Base-by-base conservation (phyloP, 306 rosid species). In the Sechiopsis laciniata region DNA sequence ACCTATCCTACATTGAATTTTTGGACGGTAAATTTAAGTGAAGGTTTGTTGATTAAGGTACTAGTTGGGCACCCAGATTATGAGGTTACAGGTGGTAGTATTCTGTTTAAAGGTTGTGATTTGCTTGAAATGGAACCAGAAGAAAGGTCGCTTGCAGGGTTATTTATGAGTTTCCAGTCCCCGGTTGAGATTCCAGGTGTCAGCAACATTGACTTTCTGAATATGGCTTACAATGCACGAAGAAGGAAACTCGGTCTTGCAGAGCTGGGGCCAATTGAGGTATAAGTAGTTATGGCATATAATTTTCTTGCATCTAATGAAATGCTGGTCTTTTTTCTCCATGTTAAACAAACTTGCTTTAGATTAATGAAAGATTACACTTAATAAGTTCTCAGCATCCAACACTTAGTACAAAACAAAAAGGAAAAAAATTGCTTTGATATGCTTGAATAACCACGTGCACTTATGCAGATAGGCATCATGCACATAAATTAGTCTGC, bases 61-160 rank as follows among this genome's bases (percentile, higher is more conserved):
- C 93, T 85, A 74, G 98, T 84, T 51, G 97, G 97, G 22, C 98
- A 94, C 78, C 97, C 98, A 1, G 98, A 94, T 74, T 94, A 94
- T 76, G 89, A 86, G 76, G 95, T 90, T 8, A 94, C 96, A 0
- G 96, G 92, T 60, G 98, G 98, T 0, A 89, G 87, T 1, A 86
- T 84, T 14, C 78, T 85, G 75, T 94, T 89, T 76, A 94, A 87
- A 85, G 98, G 98, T 24, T 84, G 87, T 24, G 76, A 82, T 78
- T 79, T 94, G 85, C 85, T 94, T 78, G 95, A 89, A 8, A 86
- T 90, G 96, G 95, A 83, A 73, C 92, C 96, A 0, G 98, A 90
- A 72, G 90, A 90, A 56, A 82, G 98, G 80, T 84, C 98, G 0
- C 89, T 90, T 55, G 83, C 91, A 0, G 98, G 98, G 3, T 88